These are phyloP conservation scores for Pythium inflatum DNA, from an alignment of 352 stramenopile species.

Conservation along the genomic window DNA sequence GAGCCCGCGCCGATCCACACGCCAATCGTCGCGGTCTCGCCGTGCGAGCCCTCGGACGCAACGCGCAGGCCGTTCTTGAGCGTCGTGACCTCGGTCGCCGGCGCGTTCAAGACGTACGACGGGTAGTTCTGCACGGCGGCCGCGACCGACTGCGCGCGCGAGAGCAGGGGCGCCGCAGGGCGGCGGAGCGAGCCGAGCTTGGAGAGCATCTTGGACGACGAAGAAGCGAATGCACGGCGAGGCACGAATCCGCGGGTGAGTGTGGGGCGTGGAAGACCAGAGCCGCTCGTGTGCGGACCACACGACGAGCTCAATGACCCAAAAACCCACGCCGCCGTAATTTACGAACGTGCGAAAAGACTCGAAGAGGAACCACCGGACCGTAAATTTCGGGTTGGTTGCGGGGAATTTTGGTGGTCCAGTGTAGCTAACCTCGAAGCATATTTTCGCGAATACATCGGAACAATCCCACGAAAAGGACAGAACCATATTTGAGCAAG, in stretches of 20 bases:
- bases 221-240: background rate
- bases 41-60: conserved; percentile 96
- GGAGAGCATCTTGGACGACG: conserved; percentile 54
- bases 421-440: background rate
- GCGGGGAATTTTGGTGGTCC: conserved; percentile 33
- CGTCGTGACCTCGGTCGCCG: conserved; percentile 96
- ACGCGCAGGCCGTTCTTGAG: conserved; percentile 97
- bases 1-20: conserved; percentile 97
- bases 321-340: background rate
- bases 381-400: conserved; percentile 17
- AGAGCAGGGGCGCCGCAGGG: conserved; percentile 49
- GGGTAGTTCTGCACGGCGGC: conserved; percentile 79
- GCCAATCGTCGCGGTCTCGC: conserved; percentile 98
- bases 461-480: background rate
- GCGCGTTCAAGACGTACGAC: conserved; percentile 92
- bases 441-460: background rate
- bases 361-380: background rate
- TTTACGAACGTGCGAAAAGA: background rate
- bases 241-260: conserved; percentile 34
- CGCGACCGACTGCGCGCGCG: conserved; percentile 70
- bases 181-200: conserved; percentile 58
- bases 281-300: conserved; percentile 25
- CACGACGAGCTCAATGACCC: conserved; percentile 32
- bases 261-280: background rate
- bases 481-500: background rate